Evolutionary conservation across 2,329 filamentous ascomycete species (phyloP), one percentile per base, ranked within the genome.

Genomic region (Diplodia corticola): DNA sequence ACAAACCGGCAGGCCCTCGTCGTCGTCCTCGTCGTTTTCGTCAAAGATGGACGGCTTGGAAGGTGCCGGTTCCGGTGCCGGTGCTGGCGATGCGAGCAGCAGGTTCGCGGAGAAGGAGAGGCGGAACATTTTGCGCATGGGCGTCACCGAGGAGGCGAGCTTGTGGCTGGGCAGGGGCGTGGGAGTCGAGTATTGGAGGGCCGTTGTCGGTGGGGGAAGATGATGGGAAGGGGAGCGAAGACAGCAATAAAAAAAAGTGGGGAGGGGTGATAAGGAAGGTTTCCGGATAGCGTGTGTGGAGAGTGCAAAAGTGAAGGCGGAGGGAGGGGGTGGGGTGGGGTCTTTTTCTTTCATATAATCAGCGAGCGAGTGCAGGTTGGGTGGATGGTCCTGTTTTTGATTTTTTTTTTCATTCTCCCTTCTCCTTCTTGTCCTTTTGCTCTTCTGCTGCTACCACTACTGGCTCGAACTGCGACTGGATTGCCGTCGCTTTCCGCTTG

Each of bases 141-240:
- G 63, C 30, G 28, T 65, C 2, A 65, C 63, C 5, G 63, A 65
- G 20, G 63, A 65, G 51, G 51, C 50, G 20, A 55, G 90, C 71
- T 79, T 92, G 67, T 83, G 85, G 71, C 90, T 93, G 76, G 89
- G 90, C 9, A 85, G 88, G 37, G 86, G 91, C 68, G 80, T 92
- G 70, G 89, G 89, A 70, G 82, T 89, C 71, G 84, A 85, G 64
- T 91, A 91, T 72, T 92, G 91, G 76, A 83, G 83, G 67, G 84
- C 85, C 66, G 81, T 90, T 48, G 87, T 89, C 85, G 84, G 80
- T 22, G 60, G 48, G 46, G 69, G 48, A 3, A 64, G 64, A 26
- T 64, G 20, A 28, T 24, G 24, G 9, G 4, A n/a, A 10, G 17
- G 15, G 7, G 15, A 24, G 13, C 2, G 51, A 24, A 17, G 51